phyloP scores from a whole-genome alignment of 2,329 filamentous ascomycete species.

The Colletotrichum sp. region DNA sequence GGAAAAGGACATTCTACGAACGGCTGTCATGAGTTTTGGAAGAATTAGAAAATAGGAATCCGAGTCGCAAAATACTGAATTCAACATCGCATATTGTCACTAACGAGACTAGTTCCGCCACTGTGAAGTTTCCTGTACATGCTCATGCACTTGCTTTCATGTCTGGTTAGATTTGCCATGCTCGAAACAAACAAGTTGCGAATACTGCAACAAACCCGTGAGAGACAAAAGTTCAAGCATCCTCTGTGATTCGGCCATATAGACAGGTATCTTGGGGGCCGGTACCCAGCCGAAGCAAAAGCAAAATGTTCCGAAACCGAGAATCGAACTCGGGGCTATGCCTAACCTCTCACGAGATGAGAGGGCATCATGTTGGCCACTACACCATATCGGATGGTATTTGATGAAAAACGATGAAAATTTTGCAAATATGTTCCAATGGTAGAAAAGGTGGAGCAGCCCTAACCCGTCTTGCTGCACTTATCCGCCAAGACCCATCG shows the following conservation, averaged over 20 bases:
- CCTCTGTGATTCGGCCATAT: background rate
- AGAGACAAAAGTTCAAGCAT: background rate
- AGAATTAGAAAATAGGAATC: background rate
- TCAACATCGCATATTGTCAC: background rate
- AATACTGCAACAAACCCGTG: background rate
- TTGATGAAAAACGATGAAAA: fast-evolving
- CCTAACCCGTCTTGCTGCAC: background rate
- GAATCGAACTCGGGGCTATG: slow-evolving; percentile 3
- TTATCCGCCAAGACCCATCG: background rate
- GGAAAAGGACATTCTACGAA: background rate
- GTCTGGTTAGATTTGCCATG: background rate
- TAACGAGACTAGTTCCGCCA: background rate
- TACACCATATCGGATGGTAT: background rate
- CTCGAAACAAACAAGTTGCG: background rate
- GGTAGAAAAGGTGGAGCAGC: background rate
- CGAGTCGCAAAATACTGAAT: background rate
- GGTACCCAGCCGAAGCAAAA: background rate
- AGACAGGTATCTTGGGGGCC: background rate
- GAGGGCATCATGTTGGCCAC: background rate
- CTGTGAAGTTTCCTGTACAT: background rate
- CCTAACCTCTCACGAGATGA: background rate
- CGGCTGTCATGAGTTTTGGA: background rate
- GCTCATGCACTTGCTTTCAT: background rate
- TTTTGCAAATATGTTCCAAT: background rate
- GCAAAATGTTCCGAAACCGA: background rate